Percentiles rank a stretch among this genome's conserved stretches.
phyloP scores from a whole-genome alignment of 192 early-diverging fungal genomes.

The Podila clonocystis region DNA sequence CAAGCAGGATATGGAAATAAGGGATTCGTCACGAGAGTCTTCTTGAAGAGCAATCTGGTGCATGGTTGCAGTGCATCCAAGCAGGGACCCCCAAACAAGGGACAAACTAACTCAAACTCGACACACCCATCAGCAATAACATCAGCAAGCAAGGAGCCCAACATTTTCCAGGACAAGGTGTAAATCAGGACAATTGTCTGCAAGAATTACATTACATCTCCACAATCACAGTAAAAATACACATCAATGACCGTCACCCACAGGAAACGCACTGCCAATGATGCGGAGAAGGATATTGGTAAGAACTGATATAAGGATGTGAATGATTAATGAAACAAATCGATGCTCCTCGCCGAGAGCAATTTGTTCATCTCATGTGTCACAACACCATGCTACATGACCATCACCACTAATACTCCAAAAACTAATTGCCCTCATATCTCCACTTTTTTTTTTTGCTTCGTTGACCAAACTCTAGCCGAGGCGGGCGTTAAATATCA shows the following conservation, averaged over 20 bases:
- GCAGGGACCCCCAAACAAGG: too few species aligned
- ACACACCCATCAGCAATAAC: too few species aligned
- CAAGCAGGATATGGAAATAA: neutral
- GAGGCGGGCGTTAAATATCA: constrained; percentile 59
- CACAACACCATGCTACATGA: too few species aligned
- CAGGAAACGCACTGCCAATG: constrained; percentile 48
- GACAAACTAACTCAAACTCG: too few species aligned
- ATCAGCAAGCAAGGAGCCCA: too few species aligned
- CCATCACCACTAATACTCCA: neutral
- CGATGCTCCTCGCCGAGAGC: neutral
- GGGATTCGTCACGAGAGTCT: neutral
- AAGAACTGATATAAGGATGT: neutral
- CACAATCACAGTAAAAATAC: neutral
- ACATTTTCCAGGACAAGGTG: too few species aligned
- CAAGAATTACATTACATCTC: too few species aligned
- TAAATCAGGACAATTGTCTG: too few species aligned
- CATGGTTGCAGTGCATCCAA: too few species aligned
- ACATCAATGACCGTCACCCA: constrained; percentile 50
- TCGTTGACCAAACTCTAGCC: constrained; percentile 10
- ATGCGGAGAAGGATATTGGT: constrained; percentile 52
- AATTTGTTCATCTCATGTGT: neutral
- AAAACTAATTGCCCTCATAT: constrained; percentile 35
- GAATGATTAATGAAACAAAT: neutral
- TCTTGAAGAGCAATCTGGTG: neutral
- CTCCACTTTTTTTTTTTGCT: constrained; percentile 7